Percentiles rank a stretch among this genome's conserved stretches.
Conservation (phyloP, 495 filamentous ascomycete species). For the Neurospora discreta region DNA sequence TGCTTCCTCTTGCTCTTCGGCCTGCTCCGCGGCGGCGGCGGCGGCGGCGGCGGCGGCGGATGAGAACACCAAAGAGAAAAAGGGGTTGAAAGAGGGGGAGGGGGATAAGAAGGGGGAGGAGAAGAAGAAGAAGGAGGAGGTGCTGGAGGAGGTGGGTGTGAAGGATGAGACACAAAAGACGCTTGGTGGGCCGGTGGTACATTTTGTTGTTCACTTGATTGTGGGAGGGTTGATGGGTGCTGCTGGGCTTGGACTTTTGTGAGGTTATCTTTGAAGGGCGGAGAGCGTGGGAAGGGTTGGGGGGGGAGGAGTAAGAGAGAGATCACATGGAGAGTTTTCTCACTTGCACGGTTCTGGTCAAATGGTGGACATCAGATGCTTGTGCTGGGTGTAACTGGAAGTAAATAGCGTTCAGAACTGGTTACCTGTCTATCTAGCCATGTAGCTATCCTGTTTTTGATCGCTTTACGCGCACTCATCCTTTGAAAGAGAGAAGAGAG, state of each 20-base stretch:
- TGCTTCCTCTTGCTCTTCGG: no score
- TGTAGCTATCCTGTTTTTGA: background rate
- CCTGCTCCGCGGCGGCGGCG: no score
- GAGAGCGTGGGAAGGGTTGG: no score
- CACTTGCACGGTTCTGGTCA: background rate
- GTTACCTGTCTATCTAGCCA: background rate
- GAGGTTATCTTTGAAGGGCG: background rate
- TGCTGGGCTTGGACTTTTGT: background rate
- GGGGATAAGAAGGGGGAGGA: no score
- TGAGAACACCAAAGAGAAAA: no score
- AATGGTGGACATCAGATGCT: background rate
- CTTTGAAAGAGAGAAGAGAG: background rate
- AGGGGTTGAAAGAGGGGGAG: background rate
- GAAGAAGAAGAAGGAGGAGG: background rate
- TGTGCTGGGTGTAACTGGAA: background rate
- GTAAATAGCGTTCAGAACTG: background rate
- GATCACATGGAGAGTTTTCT: background rate
- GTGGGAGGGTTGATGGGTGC: conserved; percentile 9
- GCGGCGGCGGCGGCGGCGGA: no score
- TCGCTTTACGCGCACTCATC: background rate
- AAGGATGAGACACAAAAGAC: background rate
- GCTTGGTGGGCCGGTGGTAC: conserved; percentile 20
- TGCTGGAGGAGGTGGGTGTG: background rate
- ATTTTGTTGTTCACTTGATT: conserved; percentile 17
- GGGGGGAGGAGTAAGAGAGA: no score